A percentile compares a stretch with the other conserved stretches of the same genome.
Conservation (phyloP, 2,329 filamentous ascomycete genomes). For the Aspergillus sojae region DNA sequence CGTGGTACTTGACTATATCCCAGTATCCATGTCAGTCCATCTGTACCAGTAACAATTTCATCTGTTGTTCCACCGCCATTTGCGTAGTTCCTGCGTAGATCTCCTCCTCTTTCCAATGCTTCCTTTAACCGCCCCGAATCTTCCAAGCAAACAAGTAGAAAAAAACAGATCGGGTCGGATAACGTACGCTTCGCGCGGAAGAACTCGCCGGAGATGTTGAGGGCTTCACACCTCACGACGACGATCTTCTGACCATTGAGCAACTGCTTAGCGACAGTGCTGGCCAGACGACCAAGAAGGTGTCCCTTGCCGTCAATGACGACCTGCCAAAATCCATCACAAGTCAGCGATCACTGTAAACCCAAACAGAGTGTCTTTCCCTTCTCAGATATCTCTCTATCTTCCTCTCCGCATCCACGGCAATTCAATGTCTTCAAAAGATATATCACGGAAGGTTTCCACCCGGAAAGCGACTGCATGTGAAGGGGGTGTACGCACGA, state of each 20-base stretch:
- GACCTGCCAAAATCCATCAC: conserved; percentile 64
- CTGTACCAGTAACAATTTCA: conserved; percentile 7
- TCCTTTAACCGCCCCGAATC: conserved; percentile 9
- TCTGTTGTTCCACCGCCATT: conserved; percentile 5
- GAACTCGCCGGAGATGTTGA: conserved; percentile 99
- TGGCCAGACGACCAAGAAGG: conserved; percentile 97
- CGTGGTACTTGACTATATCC: conserved; percentile 95
- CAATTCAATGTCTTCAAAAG: conserved; percentile 2
- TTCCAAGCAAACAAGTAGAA: conserved; percentile 6
- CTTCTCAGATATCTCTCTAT: not conserved
- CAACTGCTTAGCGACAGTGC: conserved; percentile 98
- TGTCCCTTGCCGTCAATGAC: conserved; percentile 99
- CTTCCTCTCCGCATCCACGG: not conserved
- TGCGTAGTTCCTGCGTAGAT: conserved; percentile 9
- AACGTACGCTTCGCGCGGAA: conserved; percentile 99
- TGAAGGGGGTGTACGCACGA: conserved; percentile 54
- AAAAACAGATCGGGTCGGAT: conserved; percentile 27
- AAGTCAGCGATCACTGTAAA: conserved; percentile 40
- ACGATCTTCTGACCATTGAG: conserved; percentile 99
- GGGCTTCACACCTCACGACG: conserved; percentile 95
- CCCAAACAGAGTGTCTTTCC: not conserved
- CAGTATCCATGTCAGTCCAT: conserved; percentile 50
- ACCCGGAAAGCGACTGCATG: conserved; percentile 13
- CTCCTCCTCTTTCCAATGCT: conserved; percentile 6
- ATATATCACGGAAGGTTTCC: conserved; percentile 14